These are phyloP conservation scores for Casaregolazyma suthepensis DNA, from an alignment of 1,139 yeast genomes.

Conservation along the genomic window DNA sequence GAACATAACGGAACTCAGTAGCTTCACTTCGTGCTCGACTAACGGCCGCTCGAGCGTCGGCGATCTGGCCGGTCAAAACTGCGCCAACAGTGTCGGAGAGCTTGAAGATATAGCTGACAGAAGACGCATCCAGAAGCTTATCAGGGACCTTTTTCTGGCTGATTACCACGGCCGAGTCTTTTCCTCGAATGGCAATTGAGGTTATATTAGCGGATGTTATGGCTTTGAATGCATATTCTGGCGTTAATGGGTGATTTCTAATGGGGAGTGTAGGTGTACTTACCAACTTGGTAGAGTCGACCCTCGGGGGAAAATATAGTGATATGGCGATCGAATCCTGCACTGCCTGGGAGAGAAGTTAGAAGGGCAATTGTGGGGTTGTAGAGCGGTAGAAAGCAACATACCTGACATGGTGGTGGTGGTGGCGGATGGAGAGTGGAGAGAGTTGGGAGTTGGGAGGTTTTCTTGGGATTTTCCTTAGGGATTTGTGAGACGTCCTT, in stretches of 20 bases:
- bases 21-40: conserved; percentile 89
- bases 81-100: conserved; percentile 81
- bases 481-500: not conserved
- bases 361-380: not conserved
- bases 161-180: conserved; percentile 82
- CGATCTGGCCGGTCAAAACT: conserved; percentile 93
- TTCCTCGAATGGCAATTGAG: conserved; percentile 79
- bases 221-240: conserved; percentile 91
- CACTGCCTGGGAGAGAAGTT: conserved; percentile 24
- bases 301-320: conserved; percentile 99
- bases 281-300: conserved; percentile 84
- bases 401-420: conserved; percentile 14
- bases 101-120: conserved; percentile 79
- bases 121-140: conserved; percentile 76
- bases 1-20: conserved; percentile 87
- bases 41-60: conserved; percentile 91
- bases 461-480: not conserved
- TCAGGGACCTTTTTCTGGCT: conserved; percentile 97
- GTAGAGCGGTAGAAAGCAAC: not conserved
- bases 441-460: not conserved
- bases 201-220: conserved; percentile 90
- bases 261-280: conserved; percentile 10
- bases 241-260: not conserved
- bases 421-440: conserved; percentile 5
- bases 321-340: conserved; percentile 97